Evolutionary conservation across 148 eudicot species (phyloP).

Genomic region (Chenopodium quinoa): DNA sequence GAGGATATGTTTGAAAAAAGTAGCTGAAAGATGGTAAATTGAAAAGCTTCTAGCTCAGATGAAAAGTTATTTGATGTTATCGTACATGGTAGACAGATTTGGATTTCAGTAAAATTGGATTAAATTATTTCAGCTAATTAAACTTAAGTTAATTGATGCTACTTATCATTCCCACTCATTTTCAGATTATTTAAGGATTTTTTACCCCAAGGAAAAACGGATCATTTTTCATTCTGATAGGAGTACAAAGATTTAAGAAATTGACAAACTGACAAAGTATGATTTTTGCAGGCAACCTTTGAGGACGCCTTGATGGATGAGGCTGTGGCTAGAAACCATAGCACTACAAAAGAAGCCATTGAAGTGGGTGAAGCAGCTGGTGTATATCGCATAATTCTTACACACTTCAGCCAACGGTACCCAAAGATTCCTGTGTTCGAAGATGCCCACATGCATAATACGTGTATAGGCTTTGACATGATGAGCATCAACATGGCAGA

Average conservation of each 20-base stretch:
- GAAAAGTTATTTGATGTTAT: no score
- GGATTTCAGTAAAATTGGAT: no score
- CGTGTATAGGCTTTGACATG: constrained; percentile 86
- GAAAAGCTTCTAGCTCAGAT: neutral
- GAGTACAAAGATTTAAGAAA: neutral
- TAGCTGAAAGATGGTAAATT: neutral
- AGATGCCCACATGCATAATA: constrained; percentile 69
- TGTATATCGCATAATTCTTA: constrained; percentile 77
- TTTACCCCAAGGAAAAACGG: no score
- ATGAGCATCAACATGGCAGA: constrained; percentile 93
- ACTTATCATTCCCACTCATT: no score
- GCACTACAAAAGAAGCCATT: constrained; percentile 87
- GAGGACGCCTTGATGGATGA: constrained; percentile 83
- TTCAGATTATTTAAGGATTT: no score
- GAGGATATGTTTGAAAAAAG: neutral
- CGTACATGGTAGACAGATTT: no score
- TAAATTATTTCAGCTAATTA: no score
- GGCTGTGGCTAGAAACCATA: constrained; percentile 91
- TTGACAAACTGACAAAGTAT: neutral
- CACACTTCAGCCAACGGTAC: constrained; percentile 96
- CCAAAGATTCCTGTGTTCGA: constrained; percentile 91
- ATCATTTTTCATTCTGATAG: neutral
- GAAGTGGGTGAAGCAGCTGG: constrained; percentile 79
- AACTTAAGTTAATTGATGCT: no score
- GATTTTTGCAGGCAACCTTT: constrained; percentile 74